Evolutionary conservation across 768 basidiomycete species (phyloP).

Genomic region (Candolleomyces aberdarensis): DNA sequence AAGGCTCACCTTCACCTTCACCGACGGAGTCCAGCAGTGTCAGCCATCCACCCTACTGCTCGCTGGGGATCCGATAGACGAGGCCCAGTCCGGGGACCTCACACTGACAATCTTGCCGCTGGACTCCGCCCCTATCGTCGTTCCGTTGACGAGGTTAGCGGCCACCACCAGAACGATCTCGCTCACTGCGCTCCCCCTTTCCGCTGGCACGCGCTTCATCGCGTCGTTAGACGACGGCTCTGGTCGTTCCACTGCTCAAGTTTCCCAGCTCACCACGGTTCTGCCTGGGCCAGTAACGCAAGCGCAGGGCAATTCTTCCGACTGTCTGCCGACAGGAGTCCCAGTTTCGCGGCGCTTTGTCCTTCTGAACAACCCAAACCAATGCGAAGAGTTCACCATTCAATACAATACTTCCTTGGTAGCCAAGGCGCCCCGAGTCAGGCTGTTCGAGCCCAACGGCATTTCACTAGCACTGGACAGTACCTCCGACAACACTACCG

Average conservation of each 20-base stretch:
- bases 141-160: conserved; percentile 39
- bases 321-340: conserved; percentile 21
- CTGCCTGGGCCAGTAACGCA: conserved; percentile 27
- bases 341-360: neutral
- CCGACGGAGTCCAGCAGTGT: neutral
- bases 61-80: neutral
- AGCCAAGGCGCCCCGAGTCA: conserved; percentile 30
- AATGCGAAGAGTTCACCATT: conserved; percentile 50
- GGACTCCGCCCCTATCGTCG: conserved; percentile 44
- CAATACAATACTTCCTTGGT: conserved; percentile 33
- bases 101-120: conserved; percentile 54
- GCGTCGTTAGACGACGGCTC: conserved; percentile 49
- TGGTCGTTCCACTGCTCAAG: conserved; percentile 35
- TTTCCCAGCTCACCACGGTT: conserved; percentile 49
- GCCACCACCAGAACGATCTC: conserved; percentile 33
- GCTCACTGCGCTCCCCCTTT: conserved; percentile 49
- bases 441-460: conserved; percentile 35
- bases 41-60: neutral
- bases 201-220: conserved; percentile 47
- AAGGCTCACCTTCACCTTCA: conserved; percentile 5
- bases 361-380: conserved; percentile 25
- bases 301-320: conserved; percentile 33
- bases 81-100: neutral
- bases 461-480: conserved; percentile 25
- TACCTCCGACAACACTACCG: conserved; percentile 20